phyloP scores from a whole-genome alignment of 768 basidiomycete species.

The Boletus fagicola region DNA sequence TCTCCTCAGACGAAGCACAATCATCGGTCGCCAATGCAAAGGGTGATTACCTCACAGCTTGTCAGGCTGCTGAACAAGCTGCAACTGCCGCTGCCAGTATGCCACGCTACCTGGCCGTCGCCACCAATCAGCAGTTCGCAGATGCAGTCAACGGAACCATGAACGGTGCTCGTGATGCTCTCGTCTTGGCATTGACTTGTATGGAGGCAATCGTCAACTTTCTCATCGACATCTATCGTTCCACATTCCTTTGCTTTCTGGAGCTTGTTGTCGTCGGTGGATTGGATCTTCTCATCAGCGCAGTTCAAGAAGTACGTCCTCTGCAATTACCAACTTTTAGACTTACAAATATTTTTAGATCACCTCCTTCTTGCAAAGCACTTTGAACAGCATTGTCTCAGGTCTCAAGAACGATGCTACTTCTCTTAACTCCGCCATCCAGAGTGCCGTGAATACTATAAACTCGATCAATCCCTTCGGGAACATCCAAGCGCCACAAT shows the following conservation, averaged over 20 bases:
- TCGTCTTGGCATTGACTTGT: slow-evolving; percentile 72
- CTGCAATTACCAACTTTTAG: neutral
- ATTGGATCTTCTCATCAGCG: slow-evolving; percentile 74
- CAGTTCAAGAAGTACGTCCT: slow-evolving; percentile 73
- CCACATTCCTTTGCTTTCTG: slow-evolving; percentile 90
- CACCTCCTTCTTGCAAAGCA: slow-evolving; percentile 60
- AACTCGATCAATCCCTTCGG: slow-evolving; percentile 77
- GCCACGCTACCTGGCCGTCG: slow-evolving; percentile 84
- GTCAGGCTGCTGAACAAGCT: slow-evolving; percentile 80
- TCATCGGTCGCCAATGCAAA: slow-evolving; percentile 69
- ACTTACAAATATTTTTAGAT: slow-evolving; percentile 47
- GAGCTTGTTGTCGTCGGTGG: slow-evolving; percentile 85
- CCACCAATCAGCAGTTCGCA: slow-evolving; percentile 76
- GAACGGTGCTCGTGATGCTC: slow-evolving; percentile 68
- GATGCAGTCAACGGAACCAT: slow-evolving; percentile 78
- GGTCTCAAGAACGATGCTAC: slow-evolving; percentile 70
- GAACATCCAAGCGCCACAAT: slow-evolving; percentile 65
- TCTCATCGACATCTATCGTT: slow-evolving; percentile 88
- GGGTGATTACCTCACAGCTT: slow-evolving; percentile 74
- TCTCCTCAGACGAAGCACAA: slow-evolving; percentile 70
- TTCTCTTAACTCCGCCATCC: slow-evolving; percentile 66
- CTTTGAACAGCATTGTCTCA: slow-evolving; percentile 59
- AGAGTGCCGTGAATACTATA: slow-evolving; percentile 58
- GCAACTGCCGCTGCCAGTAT: slow-evolving; percentile 81
- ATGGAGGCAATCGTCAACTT: slow-evolving; percentile 92